Conservation (phyloP, 495 filamentous ascomycete species). For the Endocarpon pusillum region DNA sequence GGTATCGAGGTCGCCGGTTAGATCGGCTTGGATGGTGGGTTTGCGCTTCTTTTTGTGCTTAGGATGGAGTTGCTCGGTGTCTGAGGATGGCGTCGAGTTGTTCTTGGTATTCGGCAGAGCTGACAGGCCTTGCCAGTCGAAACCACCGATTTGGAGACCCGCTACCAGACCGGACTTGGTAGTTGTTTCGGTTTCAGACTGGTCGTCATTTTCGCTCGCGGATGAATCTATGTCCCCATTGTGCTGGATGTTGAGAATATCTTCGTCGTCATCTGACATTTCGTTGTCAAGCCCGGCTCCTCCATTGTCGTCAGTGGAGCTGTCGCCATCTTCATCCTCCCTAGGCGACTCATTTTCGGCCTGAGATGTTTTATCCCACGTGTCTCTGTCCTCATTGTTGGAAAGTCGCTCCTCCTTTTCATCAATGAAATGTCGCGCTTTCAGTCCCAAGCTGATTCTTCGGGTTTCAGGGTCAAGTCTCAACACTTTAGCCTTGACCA, state of each 20-base stretch:
- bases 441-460: slow-evolving; percentile 75
- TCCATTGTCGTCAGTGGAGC: slow-evolving; percentile 27
- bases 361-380: slow-evolving; percentile 10
- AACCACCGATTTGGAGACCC: slow-evolving; percentile 62
- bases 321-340: slow-evolving; percentile 30
- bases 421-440: slow-evolving; percentile 74
- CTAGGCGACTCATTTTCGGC: slow-evolving; percentile 16
- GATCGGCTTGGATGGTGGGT: slow-evolving; percentile 66
- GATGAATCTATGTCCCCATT: slow-evolving; percentile 9
- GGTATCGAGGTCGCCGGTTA: slow-evolving; percentile 71
- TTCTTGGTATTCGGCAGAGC: slow-evolving; percentile 30
- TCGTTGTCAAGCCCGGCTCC: slow-evolving; percentile 28
- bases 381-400: slow-evolving; percentile 30
- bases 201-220: slow-evolving; percentile 21
- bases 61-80: slow-evolving; percentile 26
- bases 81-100: slow-evolving; percentile 25
- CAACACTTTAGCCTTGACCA: slow-evolving; percentile 76
- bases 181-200: slow-evolving; percentile 15
- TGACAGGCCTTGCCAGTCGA: slow-evolving; percentile 65
- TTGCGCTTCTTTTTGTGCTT: slow-evolving; percentile 63
- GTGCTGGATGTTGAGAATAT: slow-evolving; percentile 20
- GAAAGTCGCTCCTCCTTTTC: slow-evolving; percentile 37
- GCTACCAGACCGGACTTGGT: slow-evolving; percentile 12
- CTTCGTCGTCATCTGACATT: slow-evolving; percentile 28
- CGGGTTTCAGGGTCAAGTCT: slow-evolving; percentile 54